Evolutionary conservation across 768 basidiomycete species (phyloP).

Genomic region (Mycena polygramma): DNA sequence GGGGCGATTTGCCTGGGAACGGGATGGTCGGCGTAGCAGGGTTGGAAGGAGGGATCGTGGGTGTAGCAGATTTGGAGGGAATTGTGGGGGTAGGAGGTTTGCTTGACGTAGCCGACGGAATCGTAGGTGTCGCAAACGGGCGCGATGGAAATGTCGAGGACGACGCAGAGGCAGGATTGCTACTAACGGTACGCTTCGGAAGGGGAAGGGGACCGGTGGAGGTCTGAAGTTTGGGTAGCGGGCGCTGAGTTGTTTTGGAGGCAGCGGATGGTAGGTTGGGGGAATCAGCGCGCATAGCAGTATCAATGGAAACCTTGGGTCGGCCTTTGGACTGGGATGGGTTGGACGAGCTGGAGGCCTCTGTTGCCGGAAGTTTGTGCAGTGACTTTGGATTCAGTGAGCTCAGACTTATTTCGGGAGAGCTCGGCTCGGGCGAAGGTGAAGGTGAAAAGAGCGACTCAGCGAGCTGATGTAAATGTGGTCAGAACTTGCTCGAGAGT

Average conservation of each 20-base stretch:
- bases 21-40: constrained; percentile 15
- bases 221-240: constrained; percentile 33
- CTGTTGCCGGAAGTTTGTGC: not conserved
- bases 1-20: not conserved
- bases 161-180: constrained; percentile 27
- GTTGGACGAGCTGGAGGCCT: not conserved
- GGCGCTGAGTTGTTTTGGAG: constrained; percentile 26
- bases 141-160: constrained; percentile 15
- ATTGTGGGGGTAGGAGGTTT: constrained; percentile 11
- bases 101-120: constrained; percentile 4
- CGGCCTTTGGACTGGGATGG: not conserved
- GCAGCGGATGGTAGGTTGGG: constrained; percentile 24
- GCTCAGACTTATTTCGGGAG: constrained; percentile 30
- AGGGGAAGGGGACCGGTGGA: constrained; percentile 29
- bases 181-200: constrained; percentile 40
- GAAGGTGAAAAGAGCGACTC: constrained; percentile 11
- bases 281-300: constrained; percentile 15
- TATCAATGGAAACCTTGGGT: constrained; percentile 19
- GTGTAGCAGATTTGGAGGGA: constrained; percentile 11
- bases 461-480: not conserved
- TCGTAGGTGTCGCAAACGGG: constrained; percentile 8
- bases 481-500: not conserved
- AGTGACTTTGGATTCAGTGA: not conserved
- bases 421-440: constrained; percentile 15
- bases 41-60: constrained; percentile 16